Percentiles rank a stretch among this genome's conserved stretches.
phyloP scores from a whole-genome alignment of 2,329 filamentous ascomycete genomes.

The Fusarium sp. region DNA sequence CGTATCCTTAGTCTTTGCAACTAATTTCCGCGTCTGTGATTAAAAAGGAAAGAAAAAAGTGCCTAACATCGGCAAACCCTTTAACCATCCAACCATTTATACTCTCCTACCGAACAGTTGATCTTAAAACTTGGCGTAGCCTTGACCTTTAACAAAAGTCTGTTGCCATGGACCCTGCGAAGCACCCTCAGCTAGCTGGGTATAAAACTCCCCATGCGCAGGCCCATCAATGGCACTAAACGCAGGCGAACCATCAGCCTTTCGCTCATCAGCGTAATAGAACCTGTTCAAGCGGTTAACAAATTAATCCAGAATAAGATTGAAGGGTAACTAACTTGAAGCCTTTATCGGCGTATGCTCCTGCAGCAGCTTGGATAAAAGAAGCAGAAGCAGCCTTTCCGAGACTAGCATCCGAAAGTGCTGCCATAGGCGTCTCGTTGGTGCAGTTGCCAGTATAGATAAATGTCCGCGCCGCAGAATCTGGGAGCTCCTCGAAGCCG shows the following conservation, averaged over 20 bases:
- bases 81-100: no score
- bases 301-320: no score
- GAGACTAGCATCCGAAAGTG: background rate
- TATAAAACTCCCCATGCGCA: background rate
- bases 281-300: background rate
- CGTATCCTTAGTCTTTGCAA: no score
- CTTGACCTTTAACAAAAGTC: background rate
- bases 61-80: no score
- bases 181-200: background rate
- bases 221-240: background rate
- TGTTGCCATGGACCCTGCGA: background rate
- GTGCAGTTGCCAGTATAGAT: background rate
- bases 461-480: background rate
- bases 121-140: background rate
- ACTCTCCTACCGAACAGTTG: background rate
- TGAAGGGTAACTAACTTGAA: background rate
- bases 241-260: background rate
- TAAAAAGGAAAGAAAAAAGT: no score
- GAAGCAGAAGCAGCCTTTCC: background rate
- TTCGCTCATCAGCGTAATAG: background rate
- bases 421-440: background rate
- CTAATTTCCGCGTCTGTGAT: no score
- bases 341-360: background rate
- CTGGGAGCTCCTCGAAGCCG: background rate
- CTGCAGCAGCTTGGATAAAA: background rate